A percentile compares a stretch with the other conserved stretches of the same genome.
phyloP scores from a whole-genome alignment of 805 yeast genomes.

The Pichia nanzhaoensis region DNA sequence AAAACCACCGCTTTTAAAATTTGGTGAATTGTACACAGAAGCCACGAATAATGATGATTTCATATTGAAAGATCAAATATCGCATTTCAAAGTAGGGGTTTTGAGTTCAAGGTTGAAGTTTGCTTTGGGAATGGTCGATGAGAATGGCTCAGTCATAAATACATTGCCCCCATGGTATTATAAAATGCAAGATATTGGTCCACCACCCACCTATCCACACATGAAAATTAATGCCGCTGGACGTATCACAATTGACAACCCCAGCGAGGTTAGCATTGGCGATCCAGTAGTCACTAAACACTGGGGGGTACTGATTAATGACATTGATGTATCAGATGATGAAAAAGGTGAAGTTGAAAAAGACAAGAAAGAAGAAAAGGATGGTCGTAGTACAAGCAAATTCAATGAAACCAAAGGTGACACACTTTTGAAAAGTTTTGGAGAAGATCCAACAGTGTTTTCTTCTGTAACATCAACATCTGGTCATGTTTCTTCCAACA shows the following conservation, averaged over 20 bases:
- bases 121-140: constrained; percentile 59
- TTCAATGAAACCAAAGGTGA: constrained; percentile 29
- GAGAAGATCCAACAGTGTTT: constrained; percentile 9
- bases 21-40: constrained; percentile 78
- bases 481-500: constrained; percentile 12
- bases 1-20: constrained; percentile 58
- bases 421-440: constrained; percentile 24
- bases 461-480: too few species aligned
- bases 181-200: constrained; percentile 62
- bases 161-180: constrained; percentile 75
- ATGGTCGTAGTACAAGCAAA: neutral
- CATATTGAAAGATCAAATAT: constrained; percentile 28
- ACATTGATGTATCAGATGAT: constrained; percentile 31
- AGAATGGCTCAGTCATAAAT: constrained; percentile 8
- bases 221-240: constrained; percentile 40
- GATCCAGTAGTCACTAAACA: constrained; percentile 16
- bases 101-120: constrained; percentile 53
- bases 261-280: constrained; percentile 8
- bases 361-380: constrained; percentile 19
- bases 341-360: constrained; percentile 29
- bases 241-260: constrained; percentile 28
- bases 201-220: constrained; percentile 76
- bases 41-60: constrained; percentile 40
- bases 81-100: constrained; percentile 51
- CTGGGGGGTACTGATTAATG: constrained; percentile 29